Percentiles rank a stretch among this genome's conserved stretches.
These are phyloP conservation scores for Tetradesmus obliquus DNA, from an alignment of 139 green algal genomes.

Conservation along the genomic window DNA sequence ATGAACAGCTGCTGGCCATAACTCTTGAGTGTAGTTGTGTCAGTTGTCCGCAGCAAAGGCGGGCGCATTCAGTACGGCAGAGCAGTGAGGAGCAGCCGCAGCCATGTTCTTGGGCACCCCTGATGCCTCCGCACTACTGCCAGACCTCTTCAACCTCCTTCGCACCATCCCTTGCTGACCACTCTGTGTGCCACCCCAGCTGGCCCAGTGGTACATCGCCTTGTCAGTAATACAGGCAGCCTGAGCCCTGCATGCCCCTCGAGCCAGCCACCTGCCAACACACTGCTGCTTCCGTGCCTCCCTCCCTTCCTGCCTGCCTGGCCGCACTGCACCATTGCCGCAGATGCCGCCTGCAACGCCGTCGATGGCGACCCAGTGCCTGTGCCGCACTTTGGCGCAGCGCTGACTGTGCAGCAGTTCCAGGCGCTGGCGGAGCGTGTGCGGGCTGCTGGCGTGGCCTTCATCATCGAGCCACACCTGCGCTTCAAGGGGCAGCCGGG, in stretches of 20 bases:
- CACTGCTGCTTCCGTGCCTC: background rate
- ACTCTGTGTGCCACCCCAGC: too few relatives aligned
- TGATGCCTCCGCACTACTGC: too few relatives aligned
- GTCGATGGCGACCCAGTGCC: constrained; percentile 90
- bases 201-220: too few relatives aligned
- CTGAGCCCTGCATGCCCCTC: background rate
- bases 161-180: too few relatives aligned
- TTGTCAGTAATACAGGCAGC: background rate
- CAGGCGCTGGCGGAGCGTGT: constrained; percentile 75
- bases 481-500: constrained; percentile 76
- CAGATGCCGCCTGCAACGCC: constrained; percentile 50
- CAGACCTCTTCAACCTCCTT: too few relatives aligned
- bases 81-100: too few relatives aligned
- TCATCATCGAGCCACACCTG: constrained; percentile 87
- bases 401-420: constrained; percentile 69
- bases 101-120: too few relatives aligned
- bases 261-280: background rate
- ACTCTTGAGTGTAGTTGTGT: too few relatives aligned
- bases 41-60: too few relatives aligned
- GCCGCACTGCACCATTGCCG: constrained; percentile 45
- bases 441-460: constrained; percentile 57
- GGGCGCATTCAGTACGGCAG: too few relatives aligned
- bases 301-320: too few relatives aligned
- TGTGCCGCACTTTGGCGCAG: constrained; percentile 70
- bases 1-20: too few relatives aligned